Conservation (phyloP, 2,329 filamentous ascomycete species). For the Pleoardoris graminearum region DNA sequence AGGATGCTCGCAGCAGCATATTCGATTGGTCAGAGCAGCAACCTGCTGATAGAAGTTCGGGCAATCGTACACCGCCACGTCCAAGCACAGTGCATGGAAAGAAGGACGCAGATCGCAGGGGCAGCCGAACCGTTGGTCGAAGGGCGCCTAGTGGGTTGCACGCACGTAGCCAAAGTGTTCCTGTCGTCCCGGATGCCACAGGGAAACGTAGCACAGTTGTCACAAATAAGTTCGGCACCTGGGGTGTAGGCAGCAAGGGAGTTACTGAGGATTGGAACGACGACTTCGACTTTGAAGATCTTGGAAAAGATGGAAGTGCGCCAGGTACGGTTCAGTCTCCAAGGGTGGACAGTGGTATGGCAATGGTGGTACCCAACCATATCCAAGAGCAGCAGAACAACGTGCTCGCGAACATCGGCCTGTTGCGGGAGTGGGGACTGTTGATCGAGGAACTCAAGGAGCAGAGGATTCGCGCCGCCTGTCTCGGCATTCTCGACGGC, state of each 20-base stretch:
- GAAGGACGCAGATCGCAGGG: slow-evolving; percentile 70
- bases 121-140: slow-evolving; percentile 68
- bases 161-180: slow-evolving; percentile 79
- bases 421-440: slow-evolving; percentile 78
- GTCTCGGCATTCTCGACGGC: slow-evolving; percentile 67
- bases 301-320: slow-evolving; percentile 45
- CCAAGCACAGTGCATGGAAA: slow-evolving; percentile 78
- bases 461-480: slow-evolving; percentile 69
- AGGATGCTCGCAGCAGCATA: slow-evolving; percentile 63
- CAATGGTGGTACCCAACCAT: slow-evolving; percentile 74
- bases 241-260: slow-evolving; percentile 77
- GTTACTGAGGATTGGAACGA: slow-evolving; percentile 89
- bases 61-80: slow-evolving; percentile 62
- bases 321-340: slow-evolving; percentile 43
- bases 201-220: slow-evolving; percentile 58
- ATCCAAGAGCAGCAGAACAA: slow-evolving; percentile 82
- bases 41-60: slow-evolving; percentile 63
- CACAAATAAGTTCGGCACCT: slow-evolving; percentile 76
- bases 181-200: slow-evolving; percentile 64
- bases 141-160: slow-evolving; percentile 71
- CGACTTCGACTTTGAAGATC: slow-evolving; percentile 76
- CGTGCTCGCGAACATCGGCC: slow-evolving; percentile 80
- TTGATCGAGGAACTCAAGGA: slow-evolving; percentile 83
- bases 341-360: slow-evolving; percentile 50
- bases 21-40: slow-evolving; percentile 79